Base-by-base conservation (phyloP, 139 green algal genomes). In the Picochlorum sp. region DNA sequence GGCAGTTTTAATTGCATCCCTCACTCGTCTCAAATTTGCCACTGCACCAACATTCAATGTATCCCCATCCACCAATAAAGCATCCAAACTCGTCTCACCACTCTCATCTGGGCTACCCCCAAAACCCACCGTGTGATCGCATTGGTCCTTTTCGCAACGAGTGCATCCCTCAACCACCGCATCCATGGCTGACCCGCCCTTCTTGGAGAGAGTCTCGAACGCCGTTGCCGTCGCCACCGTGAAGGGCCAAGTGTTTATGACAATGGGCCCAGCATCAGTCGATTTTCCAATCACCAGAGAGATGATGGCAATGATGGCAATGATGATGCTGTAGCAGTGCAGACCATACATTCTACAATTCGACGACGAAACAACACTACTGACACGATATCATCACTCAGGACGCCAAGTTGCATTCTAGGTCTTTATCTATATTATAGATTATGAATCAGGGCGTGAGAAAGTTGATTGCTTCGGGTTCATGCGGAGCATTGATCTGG, bases 191-290 rank as follows among this genome's bases (percentile, higher is more conserved):
- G 20, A 41, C 18, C n/a, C 20, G 13, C 28, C 14, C 15, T 54
- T 32, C 18, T 45, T 23, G 26, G 24, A 58, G 3, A 90, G 58
- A 0, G 67, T 50, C 8, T 54, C 57, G 79, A 79, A 91, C 0
- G 78, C 84, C 11, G 24, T 28, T 4, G 62, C 24, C 4, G 85
- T 82, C 0, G 85, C 84, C 0, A 72, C 37, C 1, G 61, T 57
- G 37, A 89, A 91, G 10, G 79, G 51, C 85, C 85, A 91, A 3
- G 85, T 91, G 56, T 86, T 88, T 47, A 88, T 62, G 0, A 91
- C 78, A 5, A 92, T 62, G 1, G 80, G 83, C 79, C 26, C 18
- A 41, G 34, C 34, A 41, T 41, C 34, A 41, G 9, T 41, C 34
- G 34, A 41, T 41, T 41, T 11, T 41, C 34, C 34, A 41, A 11